A percentile compares a stretch with the other conserved stretches of the same genome.
These are phyloP conservation scores for Scolecobasidium constrictum DNA, from an alignment of 2,329 filamentous ascomycete species.

Conservation along the genomic window DNA sequence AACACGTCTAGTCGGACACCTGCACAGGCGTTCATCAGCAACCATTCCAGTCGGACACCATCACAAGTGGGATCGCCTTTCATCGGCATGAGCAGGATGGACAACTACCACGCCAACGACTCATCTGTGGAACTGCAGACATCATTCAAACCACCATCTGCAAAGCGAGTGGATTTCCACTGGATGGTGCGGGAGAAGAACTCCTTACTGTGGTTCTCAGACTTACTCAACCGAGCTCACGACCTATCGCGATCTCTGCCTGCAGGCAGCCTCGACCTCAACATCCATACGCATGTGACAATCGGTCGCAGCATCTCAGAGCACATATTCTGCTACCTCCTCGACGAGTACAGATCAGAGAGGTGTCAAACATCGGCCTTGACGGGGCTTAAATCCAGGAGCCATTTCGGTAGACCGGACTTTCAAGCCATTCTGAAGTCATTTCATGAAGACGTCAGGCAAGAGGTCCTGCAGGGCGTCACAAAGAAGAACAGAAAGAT, in stretches of 20 bases:
- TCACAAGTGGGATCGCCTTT: too few species aligned
- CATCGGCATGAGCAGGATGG: too few species aligned
- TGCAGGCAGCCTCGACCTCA: conserved; percentile 37
- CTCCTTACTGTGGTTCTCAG: conserved; percentile 46
- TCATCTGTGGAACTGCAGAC: too few species aligned
- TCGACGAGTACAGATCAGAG: conserved; percentile 45
- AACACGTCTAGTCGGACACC: too few species aligned
- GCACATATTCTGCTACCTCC: conserved; percentile 45
- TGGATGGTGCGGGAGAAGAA: conserved; percentile 50
- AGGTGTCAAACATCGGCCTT: conserved; percentile 41
- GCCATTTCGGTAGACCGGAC: conserved; percentile 45
- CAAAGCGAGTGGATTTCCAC: conserved; percentile 47
- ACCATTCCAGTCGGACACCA: too few species aligned
- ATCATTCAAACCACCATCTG: too few species aligned
- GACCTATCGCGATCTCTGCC: conserved; percentile 21
- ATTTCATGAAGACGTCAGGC: conserved; percentile 44
- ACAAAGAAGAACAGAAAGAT: conserved; percentile 39
- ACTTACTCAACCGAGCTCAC: conserved; percentile 39
- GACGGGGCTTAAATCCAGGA: conserved; percentile 43
- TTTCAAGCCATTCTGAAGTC: conserved; percentile 41
- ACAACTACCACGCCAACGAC: too few species aligned
- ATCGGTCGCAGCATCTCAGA: conserved; percentile 42
- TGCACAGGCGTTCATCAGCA: too few species aligned
- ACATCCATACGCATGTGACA: conserved; percentile 46
- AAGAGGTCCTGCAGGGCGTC: conserved; percentile 20